These are phyloP conservation scores for Avena insularis DNA, from an alignment of 176 grass and related monocot genomes.

Conservation along the genomic window DNA sequence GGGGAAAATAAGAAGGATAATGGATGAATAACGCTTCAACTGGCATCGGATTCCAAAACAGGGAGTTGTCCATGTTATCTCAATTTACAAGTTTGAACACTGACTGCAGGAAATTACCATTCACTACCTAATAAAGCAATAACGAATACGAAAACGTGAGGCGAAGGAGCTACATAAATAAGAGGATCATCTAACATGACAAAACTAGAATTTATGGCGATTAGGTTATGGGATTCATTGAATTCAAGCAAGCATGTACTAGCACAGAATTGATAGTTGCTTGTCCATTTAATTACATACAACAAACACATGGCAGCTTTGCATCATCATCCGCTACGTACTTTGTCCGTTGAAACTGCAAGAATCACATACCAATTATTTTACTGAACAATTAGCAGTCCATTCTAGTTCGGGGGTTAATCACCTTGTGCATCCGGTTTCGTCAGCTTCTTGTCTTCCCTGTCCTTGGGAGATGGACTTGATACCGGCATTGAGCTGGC, in stretches of 20 bases:
- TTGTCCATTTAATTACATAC: conserved; percentile 30
- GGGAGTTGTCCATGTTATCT: neutral
- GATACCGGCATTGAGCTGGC: conserved; percentile 44
- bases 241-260: neutral
- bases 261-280: neutral
- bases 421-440: conserved; percentile 41
- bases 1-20: too few relatives aligned
- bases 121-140: conserved; percentile 12
- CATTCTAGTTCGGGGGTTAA: neutral
- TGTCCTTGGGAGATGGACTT: conserved; percentile 18
- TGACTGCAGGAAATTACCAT: neutral
- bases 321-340: neutral
- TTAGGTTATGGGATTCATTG: conserved; percentile 26
- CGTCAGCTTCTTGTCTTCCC: conserved; percentile 42
- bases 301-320: neutral
- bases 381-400: neutral
- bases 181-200: conserved; percentile 37
- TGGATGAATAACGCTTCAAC: neutral
- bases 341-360: conserved; percentile 32
- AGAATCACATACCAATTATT: conserved; percentile 19
- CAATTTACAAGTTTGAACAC: conserved; percentile 8
- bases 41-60: neutral
- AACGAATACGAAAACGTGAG: conserved; percentile 18
- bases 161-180: conserved; percentile 16
- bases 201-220: conserved; percentile 47